Conservation (phyloP, 257 asterid genomes). For the Solanum neorickii region DNA sequence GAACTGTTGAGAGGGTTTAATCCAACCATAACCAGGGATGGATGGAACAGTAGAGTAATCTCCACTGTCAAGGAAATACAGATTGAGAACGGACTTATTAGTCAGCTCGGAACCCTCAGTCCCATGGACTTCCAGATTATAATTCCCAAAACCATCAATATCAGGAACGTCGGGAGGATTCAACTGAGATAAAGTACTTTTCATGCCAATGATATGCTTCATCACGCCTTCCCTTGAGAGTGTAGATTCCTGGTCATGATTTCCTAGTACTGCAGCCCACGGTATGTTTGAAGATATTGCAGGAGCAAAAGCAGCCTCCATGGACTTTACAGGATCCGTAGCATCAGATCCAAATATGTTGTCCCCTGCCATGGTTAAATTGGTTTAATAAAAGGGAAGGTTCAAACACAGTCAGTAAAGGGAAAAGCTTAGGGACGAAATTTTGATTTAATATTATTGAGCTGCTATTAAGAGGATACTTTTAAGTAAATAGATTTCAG, state of each 20-base stretch:
- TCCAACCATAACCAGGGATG: conserved; percentile 89
- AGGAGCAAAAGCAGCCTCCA: conserved; percentile 80
- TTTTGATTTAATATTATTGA: background rate
- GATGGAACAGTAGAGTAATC: conserved; percentile 78
- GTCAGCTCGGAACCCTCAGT: conserved; percentile 34
- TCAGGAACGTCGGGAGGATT: conserved; percentile 43
- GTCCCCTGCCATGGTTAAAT: conserved; percentile 49
- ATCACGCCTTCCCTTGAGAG: conserved; percentile 72
- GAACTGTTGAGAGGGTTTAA: conserved; percentile 78
- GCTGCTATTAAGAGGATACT: background rate
- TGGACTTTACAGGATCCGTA: conserved; percentile 52
- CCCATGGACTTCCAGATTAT: conserved; percentile 79
- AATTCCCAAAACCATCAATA: conserved; percentile 87
- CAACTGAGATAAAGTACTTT: conserved; percentile 57
- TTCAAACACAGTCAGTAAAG: background rate
- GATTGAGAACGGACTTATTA: conserved; percentile 74
- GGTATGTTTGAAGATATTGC: conserved; percentile 62
- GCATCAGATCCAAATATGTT: conserved; percentile 76
- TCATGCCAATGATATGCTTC: conserved; percentile 62
- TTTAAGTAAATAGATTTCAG: background rate
- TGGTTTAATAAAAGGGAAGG: background rate
- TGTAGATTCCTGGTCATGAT: conserved; percentile 86
- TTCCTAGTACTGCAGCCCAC: conserved; percentile 94
- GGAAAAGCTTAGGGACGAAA: background rate
- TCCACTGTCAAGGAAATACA: conserved; percentile 82